Conservation (phyloP, 2,329 filamentous ascomycete genomes). For the Diaporthe vexans region DNA sequence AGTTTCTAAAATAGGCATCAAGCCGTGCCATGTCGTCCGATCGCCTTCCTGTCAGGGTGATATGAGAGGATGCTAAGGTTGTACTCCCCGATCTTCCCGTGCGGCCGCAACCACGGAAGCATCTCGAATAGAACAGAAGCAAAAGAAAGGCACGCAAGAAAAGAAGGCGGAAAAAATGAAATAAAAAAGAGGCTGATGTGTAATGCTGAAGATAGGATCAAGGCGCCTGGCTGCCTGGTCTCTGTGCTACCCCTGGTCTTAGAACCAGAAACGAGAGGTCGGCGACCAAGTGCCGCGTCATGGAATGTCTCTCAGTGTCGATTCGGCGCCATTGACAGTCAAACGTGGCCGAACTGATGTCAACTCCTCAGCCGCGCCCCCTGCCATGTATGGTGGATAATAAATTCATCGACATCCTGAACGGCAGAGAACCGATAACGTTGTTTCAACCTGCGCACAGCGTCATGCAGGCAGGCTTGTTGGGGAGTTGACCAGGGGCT, state of each 20-base stretch:
- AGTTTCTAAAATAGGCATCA: conserved; percentile 10
- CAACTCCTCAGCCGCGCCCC: background rate
- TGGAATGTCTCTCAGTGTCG: background rate
- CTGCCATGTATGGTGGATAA: conserved; percentile 24
- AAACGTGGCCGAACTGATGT: background rate
- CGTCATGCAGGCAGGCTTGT: conserved; percentile 21
- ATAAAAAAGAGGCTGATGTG: conserved; percentile 9
- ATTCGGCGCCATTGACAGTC: conserved; percentile 5
- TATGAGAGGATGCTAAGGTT: conserved; percentile 12
- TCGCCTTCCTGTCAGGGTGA: conserved; percentile 5
- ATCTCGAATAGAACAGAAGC: background rate
- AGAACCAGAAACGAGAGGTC: conserved; percentile 26
- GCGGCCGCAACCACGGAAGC: conserved; percentile 11
- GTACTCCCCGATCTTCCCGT: conserved; percentile 33
- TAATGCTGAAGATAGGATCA: conserved; percentile 25
- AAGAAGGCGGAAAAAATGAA: background rate
- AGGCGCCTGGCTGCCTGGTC: conserved; percentile 27
- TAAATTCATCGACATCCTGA: conserved; percentile 20
- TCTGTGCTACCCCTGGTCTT: conserved; percentile 29
- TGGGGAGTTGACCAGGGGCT: background rate
- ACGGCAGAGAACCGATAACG: conserved; percentile 8
- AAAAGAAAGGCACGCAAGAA: background rate
- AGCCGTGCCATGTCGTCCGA: conserved; percentile 26
- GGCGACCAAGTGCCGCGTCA: conserved; percentile 28
- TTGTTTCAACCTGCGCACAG: conserved; percentile 32